These are phyloP conservation scores for Cadophora malorum DNA, from an alignment of 2,329 filamentous ascomycete genomes.

Conservation along the genomic window DNA sequence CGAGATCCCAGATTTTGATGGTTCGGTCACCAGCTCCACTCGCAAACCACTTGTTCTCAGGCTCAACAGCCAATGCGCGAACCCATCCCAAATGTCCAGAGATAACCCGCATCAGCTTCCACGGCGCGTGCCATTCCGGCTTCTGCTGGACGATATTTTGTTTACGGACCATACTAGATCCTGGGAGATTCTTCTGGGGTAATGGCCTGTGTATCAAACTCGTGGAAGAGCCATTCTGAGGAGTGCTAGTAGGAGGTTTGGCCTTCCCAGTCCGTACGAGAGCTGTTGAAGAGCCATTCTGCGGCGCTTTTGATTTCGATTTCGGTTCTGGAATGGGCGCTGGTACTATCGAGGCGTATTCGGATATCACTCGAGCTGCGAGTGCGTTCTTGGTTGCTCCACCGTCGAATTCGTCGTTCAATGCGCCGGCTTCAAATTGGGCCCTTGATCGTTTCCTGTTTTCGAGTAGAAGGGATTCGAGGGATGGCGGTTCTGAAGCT, in stretches of 20 bases:
- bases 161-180: conserved; percentile 65
- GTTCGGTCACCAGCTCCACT: conserved; percentile 94
- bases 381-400: conserved; percentile 41
- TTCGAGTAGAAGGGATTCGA: conserved; percentile 50
- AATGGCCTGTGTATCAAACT: conserved; percentile 64
- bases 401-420: conserved; percentile 35
- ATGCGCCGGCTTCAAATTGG: conserved; percentile 47
- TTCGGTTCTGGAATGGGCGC: conserved; percentile 21
- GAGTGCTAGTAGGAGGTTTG: conserved; percentile 11
- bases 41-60: conserved; percentile 97
- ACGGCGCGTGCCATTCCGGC: conserved; percentile 96
- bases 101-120: conserved; percentile 98
- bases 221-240: conserved; percentile 52
- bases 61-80: conserved; percentile 85
- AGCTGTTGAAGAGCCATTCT: conserved; percentile 22
- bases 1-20: conserved; percentile 98
- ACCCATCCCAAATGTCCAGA: conserved; percentile 98
- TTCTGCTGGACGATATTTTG: conserved; percentile 68
- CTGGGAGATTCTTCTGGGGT: conserved; percentile 55
- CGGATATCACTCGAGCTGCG: conserved; percentile 50
- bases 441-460: conserved; percentile 52
- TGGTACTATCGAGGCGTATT: conserved; percentile 60
- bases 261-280: conserved; percentile 18
- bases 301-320: conserved; percentile 22
- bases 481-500: conserved; percentile 36